phyloP scores from a whole-genome alignment of 148 eudicot genomes.

The Dianthus caryophyllus region DNA sequence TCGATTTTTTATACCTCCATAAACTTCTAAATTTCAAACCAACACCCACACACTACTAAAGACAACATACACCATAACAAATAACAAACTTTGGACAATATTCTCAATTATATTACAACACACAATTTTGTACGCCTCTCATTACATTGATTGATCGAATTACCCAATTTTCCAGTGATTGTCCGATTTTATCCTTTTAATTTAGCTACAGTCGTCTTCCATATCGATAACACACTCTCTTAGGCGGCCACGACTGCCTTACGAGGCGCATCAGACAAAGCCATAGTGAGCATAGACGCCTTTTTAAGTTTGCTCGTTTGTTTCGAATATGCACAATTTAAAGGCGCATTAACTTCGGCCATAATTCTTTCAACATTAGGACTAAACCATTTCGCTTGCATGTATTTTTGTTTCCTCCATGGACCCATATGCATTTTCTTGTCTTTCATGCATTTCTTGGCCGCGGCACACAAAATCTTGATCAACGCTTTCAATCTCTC shows the following conservation, averaged over 20 bases:
- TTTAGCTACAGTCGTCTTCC: no score
- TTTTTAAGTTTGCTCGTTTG: conserved; percentile 27
- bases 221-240: not conserved
- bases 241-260: conserved; percentile 46
- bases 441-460: conserved; percentile 88
- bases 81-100: no score
- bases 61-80: no score
- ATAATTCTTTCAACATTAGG: conserved; percentile 37
- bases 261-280: conserved; percentile 40
- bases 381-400: conserved; percentile 86
- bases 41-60: no score
- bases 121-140: no score
- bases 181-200: no score
- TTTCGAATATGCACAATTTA: conserved; percentile 6
- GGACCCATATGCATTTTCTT: conserved; percentile 93
- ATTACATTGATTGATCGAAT: no score
- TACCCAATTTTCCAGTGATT: no score
- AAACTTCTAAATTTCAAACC: no score
- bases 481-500: conserved; percentile 54
- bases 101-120: no score
- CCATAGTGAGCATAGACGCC: conserved; percentile 66
- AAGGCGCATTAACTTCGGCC: not conserved
- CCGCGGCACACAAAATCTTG: conserved; percentile 60
- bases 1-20: no score
- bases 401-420: conserved; percentile 81